These are phyloP conservation scores for Globisporangium recalcitrans DNA, from an alignment of 352 stramenopile genomes.

Conservation along the genomic window DNA sequence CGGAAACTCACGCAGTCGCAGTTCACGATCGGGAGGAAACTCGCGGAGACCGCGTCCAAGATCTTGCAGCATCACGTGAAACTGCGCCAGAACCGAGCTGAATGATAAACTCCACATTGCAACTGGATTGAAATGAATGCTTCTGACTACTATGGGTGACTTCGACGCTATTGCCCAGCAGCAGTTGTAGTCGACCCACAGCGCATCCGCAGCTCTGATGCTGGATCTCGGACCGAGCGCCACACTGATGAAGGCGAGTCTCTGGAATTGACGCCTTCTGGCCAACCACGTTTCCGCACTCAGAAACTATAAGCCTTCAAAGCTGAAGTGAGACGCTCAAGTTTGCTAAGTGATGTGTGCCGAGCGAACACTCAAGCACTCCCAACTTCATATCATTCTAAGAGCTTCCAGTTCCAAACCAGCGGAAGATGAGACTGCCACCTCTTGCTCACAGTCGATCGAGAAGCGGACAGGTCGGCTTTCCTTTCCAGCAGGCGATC, in stretches of 20 bases:
- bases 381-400: no score
- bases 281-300: no score
- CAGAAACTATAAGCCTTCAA: neutral
- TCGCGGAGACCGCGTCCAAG: slow-evolving; percentile 53
- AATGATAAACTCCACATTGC: neutral
- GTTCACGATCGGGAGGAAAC: slow-evolving; percentile 44
- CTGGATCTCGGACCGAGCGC: neutral
- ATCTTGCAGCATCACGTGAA: slow-evolving; percentile 14
- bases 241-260: neutral
- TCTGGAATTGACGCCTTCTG: no score
- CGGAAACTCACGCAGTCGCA: slow-evolving; percentile 48
- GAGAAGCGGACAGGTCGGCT: neutral
- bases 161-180: no score
- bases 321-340: neutral
- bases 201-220: neutral
- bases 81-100: neutral
- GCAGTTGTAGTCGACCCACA: neutral
- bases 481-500: neutral
- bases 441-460: neutral
- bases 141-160: no score
- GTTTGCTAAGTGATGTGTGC: no score
- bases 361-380: no score
- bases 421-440: neutral
- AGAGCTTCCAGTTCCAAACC: neutral
- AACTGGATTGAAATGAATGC: neutral